Evolutionary conservation across 2,329 filamentous ascomycete species (phyloP).

Genomic region (Incumbomyces lentus): DNA sequence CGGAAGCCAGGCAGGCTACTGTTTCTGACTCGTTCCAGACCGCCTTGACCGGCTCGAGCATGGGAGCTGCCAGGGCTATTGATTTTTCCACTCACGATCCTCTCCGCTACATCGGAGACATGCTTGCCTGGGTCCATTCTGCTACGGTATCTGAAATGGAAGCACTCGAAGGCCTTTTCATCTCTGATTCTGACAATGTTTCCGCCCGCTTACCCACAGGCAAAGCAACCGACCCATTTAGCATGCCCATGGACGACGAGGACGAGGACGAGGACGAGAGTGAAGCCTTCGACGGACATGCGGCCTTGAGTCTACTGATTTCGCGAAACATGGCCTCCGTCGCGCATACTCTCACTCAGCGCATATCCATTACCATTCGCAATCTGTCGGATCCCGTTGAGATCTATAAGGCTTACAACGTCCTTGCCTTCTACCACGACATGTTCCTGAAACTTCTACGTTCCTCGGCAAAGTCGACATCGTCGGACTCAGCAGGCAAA

Average conservation of each 20-base stretch:
- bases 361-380: conserved; percentile 84
- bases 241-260: conserved; percentile 26
- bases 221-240: conserved; percentile 66
- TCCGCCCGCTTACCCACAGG: conserved; percentile 71
- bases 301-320: conserved; percentile 74
- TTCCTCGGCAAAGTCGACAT: conserved; percentile 15
- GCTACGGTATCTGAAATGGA: conserved; percentile 89
- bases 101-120: conserved; percentile 85
- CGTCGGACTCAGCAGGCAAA: conserved; percentile 23
- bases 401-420: conserved; percentile 80
- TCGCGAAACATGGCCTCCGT: conserved; percentile 76
- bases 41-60: conserved; percentile 62
- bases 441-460: conserved; percentile 77
- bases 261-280: conserved; percentile 49
- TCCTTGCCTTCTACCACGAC: conserved; percentile 77
- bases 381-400: conserved; percentile 82
- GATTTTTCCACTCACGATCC: conserved; percentile 89
- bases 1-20: conserved; percentile 76
- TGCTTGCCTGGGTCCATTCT: conserved; percentile 95
- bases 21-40: conserved; percentile 82
- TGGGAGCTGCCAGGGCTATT: conserved; percentile 62
- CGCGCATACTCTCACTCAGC: conserved; percentile 71
- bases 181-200: conserved; percentile 81
- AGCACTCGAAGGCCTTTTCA: conserved; percentile 80
- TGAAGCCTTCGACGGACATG: conserved; percentile 62